A percentile compares a stretch with the other conserved stretches of the same genome.
Evolutionary conservation across 2,329 filamentous ascomycete species (phyloP).

Genomic region (Microsporum canis): DNA sequence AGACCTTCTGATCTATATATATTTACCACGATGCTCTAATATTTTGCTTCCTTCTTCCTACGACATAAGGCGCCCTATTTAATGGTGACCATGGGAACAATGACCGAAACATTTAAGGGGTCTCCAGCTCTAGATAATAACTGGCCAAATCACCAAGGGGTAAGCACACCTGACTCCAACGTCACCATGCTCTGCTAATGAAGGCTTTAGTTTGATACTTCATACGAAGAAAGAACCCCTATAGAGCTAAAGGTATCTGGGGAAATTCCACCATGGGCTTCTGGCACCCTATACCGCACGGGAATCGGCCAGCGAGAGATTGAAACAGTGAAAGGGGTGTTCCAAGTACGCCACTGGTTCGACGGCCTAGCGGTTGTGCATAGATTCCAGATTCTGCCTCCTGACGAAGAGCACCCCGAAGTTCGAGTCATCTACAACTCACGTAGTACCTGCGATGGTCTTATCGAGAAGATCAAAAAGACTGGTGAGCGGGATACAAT

Average conservation of each 20-base stretch:
- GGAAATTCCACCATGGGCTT: slow-evolving; percentile 57
- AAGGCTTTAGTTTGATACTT: slow-evolving; percentile 49
- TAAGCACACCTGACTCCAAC: slow-evolving; percentile 20
- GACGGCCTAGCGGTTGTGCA: slow-evolving; percentile 63
- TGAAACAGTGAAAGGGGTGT: slow-evolving; percentile 49
- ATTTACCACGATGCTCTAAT: not conserved
- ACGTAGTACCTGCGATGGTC: slow-evolving; percentile 52
- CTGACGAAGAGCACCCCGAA: slow-evolving; percentile 23
- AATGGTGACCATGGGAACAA: not conserved
- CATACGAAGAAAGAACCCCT: slow-evolving; percentile 55
- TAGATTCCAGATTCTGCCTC: slow-evolving; percentile 55
- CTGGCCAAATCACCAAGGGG: slow-evolving; percentile 44
- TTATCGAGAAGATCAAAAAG: slow-evolving; percentile 49
- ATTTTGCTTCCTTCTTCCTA: not conserved
- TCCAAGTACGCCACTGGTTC: slow-evolving; percentile 64
- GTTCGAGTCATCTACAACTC: slow-evolving; percentile 58
- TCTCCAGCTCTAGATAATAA: slow-evolving; percentile 26
- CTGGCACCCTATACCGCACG: slow-evolving; percentile 62
- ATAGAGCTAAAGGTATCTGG: slow-evolving; percentile 54
- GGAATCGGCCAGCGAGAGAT: slow-evolving; percentile 58
- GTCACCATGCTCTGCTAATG: slow-evolving; percentile 11
- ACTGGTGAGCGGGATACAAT: slow-evolving; percentile 47
- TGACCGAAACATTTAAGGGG: not conserved
- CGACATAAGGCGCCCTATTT: not conserved
- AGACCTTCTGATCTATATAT: not conserved